Evolutionary conservation across 768 basidiomycete species (phyloP).

Genomic region (Pulveroboletus sp.): DNA sequence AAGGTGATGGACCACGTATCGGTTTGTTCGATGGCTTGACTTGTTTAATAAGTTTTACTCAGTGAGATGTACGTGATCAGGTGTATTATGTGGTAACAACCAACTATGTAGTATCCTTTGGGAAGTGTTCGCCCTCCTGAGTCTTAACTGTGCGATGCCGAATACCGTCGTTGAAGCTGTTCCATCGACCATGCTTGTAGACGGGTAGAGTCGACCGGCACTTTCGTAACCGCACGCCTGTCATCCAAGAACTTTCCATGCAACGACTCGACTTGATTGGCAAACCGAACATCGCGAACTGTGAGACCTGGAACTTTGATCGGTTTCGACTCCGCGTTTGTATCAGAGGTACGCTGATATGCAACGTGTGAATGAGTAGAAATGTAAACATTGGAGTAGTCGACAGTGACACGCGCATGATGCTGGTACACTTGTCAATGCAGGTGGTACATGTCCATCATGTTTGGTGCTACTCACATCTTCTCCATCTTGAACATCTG

Average conservation of each 20-base stretch:
- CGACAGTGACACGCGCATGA: conserved; percentile 28
- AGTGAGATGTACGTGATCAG: conserved; percentile 3
- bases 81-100: conserved; percentile 3
- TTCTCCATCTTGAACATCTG: conserved; percentile 27
- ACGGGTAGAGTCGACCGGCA: conserved; percentile 7
- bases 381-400: conserved; percentile 22
- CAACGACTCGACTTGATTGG: conserved; percentile 37
- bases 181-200: conserved; percentile 24
- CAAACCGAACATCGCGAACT: conserved; percentile 47
- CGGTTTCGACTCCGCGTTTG: conserved; percentile 9
- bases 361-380: conserved; percentile 28
- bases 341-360: conserved; percentile 4
- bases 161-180: conserved; percentile 22
- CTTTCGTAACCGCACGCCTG: conserved; percentile 20
- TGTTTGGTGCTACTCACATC: conserved; percentile 20
- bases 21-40: neutral
- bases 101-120: neutral
- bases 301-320: conserved; percentile 41
- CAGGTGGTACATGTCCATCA: neutral
- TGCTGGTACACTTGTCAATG: conserved; percentile 18
- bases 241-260: conserved; percentile 23
- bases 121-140: neutral
- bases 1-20: conserved; percentile 1
- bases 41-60: neutral
- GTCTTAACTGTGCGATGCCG: neutral